Evolutionary conservation across 257 asterid genomes (phyloP).

Genomic region (Knoxia roxburghii): DNA sequence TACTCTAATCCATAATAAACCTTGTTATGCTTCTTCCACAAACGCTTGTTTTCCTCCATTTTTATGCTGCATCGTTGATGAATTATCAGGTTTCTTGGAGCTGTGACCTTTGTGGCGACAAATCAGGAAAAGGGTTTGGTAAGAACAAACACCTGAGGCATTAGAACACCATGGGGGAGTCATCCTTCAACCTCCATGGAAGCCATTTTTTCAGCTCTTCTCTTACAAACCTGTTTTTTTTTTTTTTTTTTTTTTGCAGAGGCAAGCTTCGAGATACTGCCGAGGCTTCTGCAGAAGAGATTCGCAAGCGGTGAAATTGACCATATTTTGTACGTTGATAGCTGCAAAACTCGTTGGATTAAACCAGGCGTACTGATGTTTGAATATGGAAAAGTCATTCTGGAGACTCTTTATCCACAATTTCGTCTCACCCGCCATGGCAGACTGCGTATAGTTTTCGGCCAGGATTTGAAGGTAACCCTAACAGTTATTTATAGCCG

Average conservation of each 20-base stretch:
- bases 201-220: neutral
- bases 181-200: too few species aligned
- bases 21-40: too few species aligned
- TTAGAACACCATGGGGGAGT: too few species aligned
- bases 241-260: conserved; percentile 25
- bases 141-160: too few species aligned
- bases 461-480: conserved; percentile 63
- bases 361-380: conserved; percentile 34
- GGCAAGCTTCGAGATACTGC: conserved; percentile 46
- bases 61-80: too few species aligned
- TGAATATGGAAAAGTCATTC: conserved; percentile 44
- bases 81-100: conserved; percentile 42
- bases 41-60: neutral
- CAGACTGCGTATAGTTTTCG: conserved; percentile 46
- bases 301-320: conserved; percentile 46
- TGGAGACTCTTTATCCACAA: conserved; percentile 39
- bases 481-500: too few species aligned
- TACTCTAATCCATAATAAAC: too few species aligned
- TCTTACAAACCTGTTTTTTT: too few species aligned
- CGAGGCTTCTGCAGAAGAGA: conserved; percentile 47
- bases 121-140: conserved; percentile 61
- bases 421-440: conserved; percentile 55
- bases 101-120: conserved; percentile 50
- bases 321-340: conserved; percentile 45
- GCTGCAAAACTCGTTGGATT: conserved; percentile 32